Conservation (phyloP, 345 rosid genomes). For the Clausena lansium region DNA sequence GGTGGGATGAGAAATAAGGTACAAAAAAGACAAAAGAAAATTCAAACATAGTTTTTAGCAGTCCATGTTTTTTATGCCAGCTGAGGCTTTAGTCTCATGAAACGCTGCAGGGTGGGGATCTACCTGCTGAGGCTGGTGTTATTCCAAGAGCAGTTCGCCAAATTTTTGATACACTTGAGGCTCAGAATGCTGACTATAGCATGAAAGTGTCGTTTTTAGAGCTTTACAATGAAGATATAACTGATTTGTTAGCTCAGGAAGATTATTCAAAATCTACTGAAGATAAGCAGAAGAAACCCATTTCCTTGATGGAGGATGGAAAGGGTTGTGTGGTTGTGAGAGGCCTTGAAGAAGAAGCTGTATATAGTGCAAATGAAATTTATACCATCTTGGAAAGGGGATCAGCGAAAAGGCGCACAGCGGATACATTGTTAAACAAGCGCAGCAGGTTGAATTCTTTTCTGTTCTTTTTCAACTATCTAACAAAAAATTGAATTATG, state of each 20-base stretch:
- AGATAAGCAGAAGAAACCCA: slow-evolving; percentile 75
- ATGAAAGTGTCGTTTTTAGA: slow-evolving; percentile 94
- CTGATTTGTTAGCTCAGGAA: slow-evolving; percentile 77
- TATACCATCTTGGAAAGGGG: slow-evolving; percentile 83
- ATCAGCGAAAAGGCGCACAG: slow-evolving; percentile 74
- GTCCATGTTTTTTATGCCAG: slow-evolving; percentile 29
- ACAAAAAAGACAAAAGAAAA: neutral
- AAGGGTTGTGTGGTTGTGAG: slow-evolving; percentile 83
- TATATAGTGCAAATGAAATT: slow-evolving; percentile 87
- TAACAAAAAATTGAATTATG: neutral
- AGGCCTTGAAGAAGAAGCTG: slow-evolving; percentile 92
- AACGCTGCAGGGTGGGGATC: slow-evolving; percentile 67
- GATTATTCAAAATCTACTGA: slow-evolving; percentile 57
- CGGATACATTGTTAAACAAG: slow-evolving; percentile 87
- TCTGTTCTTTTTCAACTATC: neutral
- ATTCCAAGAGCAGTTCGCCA: slow-evolving; percentile 93
- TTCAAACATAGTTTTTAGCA: neutral
- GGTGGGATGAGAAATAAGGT: slow-evolving; percentile 96
- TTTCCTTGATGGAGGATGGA: slow-evolving; percentile 94
- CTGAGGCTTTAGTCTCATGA: slow-evolving; percentile 42
- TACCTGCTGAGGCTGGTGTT: slow-evolving; percentile 90
- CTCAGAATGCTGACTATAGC: slow-evolving; percentile 85
- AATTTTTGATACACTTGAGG: slow-evolving; percentile 75
- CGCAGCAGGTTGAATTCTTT: slow-evolving; percentile 60
- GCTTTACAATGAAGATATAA: slow-evolving; percentile 86